Evolutionary conservation across 1,139 yeast species (phyloP).

Genomic region (Tardiomyces digboiensis): DNA sequence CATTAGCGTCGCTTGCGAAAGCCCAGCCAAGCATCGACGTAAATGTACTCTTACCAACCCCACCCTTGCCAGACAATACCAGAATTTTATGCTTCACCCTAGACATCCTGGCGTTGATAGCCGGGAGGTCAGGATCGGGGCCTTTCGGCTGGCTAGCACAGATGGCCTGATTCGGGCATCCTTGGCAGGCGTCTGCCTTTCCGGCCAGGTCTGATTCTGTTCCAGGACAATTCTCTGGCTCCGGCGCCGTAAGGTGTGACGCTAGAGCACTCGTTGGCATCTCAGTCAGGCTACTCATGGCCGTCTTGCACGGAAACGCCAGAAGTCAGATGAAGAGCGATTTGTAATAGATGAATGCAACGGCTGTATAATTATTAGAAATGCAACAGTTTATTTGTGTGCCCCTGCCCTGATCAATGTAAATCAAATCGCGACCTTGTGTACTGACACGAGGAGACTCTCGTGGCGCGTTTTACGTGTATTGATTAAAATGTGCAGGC

Average conservation of each 20-base stretch:
- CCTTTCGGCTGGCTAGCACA: slow-evolving; percentile 89
- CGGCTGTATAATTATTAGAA: no score
- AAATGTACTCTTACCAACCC: slow-evolving; percentile 96
- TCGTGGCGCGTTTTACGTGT: no score
- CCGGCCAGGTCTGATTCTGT: slow-evolving; percentile 95
- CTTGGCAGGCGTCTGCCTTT: slow-evolving; percentile 83
- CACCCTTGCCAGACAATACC: slow-evolving; percentile 94
- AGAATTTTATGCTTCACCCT: slow-evolving; percentile 74
- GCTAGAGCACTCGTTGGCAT: slow-evolving; percentile 1
- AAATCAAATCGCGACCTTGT: no score
- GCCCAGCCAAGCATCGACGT: slow-evolving; percentile 97
- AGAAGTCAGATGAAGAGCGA: not conserved
- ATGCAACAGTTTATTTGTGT: no score
- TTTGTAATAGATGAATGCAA: not conserved
- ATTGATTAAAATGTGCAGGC: slow-evolving; percentile 24
- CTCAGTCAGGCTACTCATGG: not conserved
- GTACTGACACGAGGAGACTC: no score
- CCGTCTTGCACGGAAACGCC: not conserved
- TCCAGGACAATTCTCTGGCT: slow-evolving; percentile 98
- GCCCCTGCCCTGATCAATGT: no score
- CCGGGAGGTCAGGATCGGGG: slow-evolving; percentile 88
- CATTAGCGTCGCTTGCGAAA: slow-evolving; percentile 73
- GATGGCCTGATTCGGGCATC: slow-evolving; percentile 89
- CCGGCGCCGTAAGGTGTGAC: slow-evolving; percentile 19
- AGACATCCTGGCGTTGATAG: slow-evolving; percentile 59